These are phyloP conservation scores for Trametes polyzona DNA, from an alignment of 1,284 basidiomycete species.

Conservation along the genomic window DNA sequence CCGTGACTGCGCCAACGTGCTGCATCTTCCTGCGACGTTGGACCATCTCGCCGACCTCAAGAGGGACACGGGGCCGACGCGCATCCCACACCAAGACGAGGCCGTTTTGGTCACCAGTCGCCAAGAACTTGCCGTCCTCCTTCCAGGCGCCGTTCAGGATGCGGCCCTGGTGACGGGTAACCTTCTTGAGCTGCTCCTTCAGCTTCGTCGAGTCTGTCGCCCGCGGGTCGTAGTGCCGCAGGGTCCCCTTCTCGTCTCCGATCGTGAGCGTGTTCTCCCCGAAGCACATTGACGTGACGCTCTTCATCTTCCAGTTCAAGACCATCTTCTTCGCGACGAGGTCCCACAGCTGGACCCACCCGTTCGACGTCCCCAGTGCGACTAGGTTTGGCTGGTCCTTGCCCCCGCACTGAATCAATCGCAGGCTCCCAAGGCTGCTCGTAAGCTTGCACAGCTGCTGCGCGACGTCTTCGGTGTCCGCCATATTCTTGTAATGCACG, in stretches of 20 bases:
- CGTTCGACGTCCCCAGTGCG: conserved; percentile 52
- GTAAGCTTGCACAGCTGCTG: conserved; percentile 58
- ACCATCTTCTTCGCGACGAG: conserved; percentile 49
- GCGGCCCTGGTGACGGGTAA: conserved; percentile 52
- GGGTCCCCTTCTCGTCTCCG: conserved; percentile 51
- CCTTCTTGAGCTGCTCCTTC: conserved; percentile 54
- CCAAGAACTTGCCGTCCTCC: conserved; percentile 49
- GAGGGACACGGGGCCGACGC: conserved; percentile 44
- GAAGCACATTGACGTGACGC: conserved; percentile 52
- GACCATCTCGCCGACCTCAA: conserved; percentile 58
- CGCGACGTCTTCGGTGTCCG: conserved; percentile 45
- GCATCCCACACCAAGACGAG: conserved; percentile 57
- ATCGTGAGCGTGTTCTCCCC: conserved; percentile 51
- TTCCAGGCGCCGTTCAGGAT: conserved; percentile 56
- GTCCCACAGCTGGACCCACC: conserved; percentile 57
- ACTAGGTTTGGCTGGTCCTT: conserved; percentile 43
- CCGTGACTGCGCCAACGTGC: conserved; percentile 35
- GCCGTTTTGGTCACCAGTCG: conserved; percentile 57
- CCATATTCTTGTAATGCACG: conserved; percentile 53
- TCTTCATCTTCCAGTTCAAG: conserved; percentile 47
- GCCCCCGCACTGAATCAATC: conserved; percentile 47
- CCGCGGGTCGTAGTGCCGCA: conserved; percentile 58
- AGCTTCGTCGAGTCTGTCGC: conserved; percentile 48
- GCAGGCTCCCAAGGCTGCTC: conserved; percentile 48
- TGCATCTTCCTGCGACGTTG: conserved; percentile 53